These are phyloP conservation scores for Tritrichomonas foetus DNA, from an alignment of 208 protist species.

Conservation along the genomic window DNA sequence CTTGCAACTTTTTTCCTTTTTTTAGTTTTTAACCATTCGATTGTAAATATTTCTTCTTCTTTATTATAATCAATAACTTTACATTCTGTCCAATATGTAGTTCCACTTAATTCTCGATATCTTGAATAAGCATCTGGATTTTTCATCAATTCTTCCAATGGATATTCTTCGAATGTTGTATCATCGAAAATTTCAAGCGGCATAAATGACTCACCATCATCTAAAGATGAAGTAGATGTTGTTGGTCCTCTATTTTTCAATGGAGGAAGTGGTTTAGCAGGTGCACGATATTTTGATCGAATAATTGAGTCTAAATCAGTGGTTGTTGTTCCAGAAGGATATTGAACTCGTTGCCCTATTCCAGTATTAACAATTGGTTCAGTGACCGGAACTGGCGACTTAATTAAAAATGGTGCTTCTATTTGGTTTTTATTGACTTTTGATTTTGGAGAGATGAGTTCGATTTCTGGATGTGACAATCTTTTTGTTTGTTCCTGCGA, in stretches of 20 bases:
- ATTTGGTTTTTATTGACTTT: not conserved
- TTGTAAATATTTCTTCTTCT: not conserved
- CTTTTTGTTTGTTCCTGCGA: not conserved
- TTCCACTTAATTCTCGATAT: constrained; percentile 13
- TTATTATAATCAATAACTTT: not conserved
- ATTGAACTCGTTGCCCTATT: not conserved
- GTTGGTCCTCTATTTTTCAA: not conserved
- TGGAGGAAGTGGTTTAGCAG: not conserved
- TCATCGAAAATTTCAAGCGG: constrained; percentile 39
- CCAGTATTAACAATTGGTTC: not conserved
- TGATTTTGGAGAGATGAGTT: not conserved
- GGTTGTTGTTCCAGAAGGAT: not conserved
- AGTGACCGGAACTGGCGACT: not conserved
- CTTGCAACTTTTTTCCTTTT: constrained; percentile 38
- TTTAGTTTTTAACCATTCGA: constrained; percentile 19
- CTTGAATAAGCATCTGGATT: not conserved
- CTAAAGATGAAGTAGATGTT: not conserved
- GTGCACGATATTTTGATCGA: not conserved
- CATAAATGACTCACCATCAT: constrained; percentile 1
- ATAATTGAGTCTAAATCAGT: constrained; percentile 17
- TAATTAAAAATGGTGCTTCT: not conserved
- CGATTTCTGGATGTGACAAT: not conserved
- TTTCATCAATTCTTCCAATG: not conserved
- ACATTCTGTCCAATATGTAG: not conserved
- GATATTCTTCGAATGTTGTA: constrained; percentile 31